Base-by-base conservation (phyloP, 139 green algal species). In the Edaphochlamys debaryana region DNA sequence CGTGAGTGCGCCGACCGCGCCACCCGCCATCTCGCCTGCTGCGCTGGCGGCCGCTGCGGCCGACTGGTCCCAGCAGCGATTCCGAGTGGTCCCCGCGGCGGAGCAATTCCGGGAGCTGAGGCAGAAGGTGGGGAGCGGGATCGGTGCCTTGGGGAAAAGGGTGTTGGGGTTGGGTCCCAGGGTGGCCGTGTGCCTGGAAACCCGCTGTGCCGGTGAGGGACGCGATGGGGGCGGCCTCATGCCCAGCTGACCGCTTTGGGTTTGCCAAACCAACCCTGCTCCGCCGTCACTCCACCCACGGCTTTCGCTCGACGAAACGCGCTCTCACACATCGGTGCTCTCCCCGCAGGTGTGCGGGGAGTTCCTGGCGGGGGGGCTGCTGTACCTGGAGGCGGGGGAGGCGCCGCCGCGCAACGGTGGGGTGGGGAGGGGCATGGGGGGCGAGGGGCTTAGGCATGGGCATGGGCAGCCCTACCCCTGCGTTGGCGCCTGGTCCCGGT, bases 311-410 rank as follows among this genome's bases (percentile, higher is more conserved):
- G 30, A 37, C 15, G 38, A 17, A 22, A n/a, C n/a, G n/a, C n/a
- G n/a, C n/a, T 17, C 30, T 38, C n/a, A 27, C 8, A 6, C 60
- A 37, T 67, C 4, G 60, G n/a, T 19, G 17, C 34, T 7, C 34
- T 42, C 34, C 2, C 41, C 11, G 25, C 75, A 82, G 75, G 3
- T 84, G 20, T 79, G 64, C 19, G 25, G 40, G 1, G 83, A 89
- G 60, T 79, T 80, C 54, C 62, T 87, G 27, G 45, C 32, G 0
- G 79, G 87, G 25, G 87, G 84, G 4, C 70, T 91, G 20, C 40
- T 91, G n/a, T 89, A 89, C 60, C 63, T 89, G n/a, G 78, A 85
- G 54, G 73, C 68, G 11, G 87, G 87, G 2, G 30, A 82, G 54
- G 41, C 48, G 67, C 63, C 84, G 5, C 70, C 69, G n/a, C 75